Conservation (phyloP, 805 yeast genomes). For the Ogataea methylovora region DNA sequence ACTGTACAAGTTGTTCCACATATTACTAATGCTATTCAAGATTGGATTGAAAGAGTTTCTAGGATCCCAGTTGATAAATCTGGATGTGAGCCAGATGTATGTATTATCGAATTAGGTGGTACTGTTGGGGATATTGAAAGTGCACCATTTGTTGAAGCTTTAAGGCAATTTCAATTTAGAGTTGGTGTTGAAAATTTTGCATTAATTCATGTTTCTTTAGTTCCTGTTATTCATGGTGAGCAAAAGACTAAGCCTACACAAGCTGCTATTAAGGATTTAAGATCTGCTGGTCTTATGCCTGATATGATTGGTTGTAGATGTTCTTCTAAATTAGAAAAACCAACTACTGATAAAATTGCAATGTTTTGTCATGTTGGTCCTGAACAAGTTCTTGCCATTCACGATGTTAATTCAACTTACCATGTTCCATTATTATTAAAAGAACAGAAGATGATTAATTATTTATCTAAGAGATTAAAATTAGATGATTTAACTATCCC, state of each 20-base stretch:
- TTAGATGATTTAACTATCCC: constrained; percentile 42
- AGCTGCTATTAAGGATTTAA: constrained; percentile 95
- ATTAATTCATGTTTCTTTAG: constrained; percentile 91
- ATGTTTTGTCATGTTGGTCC: constrained; percentile 99
- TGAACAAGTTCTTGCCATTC: constrained; percentile 95
- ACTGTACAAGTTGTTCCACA: constrained; percentile 99
- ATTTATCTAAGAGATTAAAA: constrained; percentile 59
- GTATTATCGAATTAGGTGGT: constrained; percentile 97
- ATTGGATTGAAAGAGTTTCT: constrained; percentile 94
- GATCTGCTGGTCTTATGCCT: constrained; percentile 90
- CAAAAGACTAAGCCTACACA: constrained; percentile 99
- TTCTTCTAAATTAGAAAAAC: constrained; percentile 66
- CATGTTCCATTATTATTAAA: constrained; percentile 90
- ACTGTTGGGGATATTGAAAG: constrained; percentile 99
- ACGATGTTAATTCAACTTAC: constrained; percentile 93
- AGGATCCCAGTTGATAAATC: constrained; percentile 85
- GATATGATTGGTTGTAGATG: constrained; percentile 99
- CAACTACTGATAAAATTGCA: constrained; percentile 92
- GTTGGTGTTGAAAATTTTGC: constrained; percentile 94
- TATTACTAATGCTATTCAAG: constrained; percentile 94
- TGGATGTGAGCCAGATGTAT: constrained; percentile 87
- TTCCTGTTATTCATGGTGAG: constrained; percentile 97
- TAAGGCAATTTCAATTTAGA: constrained; percentile 97
- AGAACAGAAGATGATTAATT: constrained; percentile 78
- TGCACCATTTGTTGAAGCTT: constrained; percentile 98